Evolutionary conservation across 2,329 filamentous ascomycete species (phyloP).

Genomic region (Pseudogymnoascus sp.): DNA sequence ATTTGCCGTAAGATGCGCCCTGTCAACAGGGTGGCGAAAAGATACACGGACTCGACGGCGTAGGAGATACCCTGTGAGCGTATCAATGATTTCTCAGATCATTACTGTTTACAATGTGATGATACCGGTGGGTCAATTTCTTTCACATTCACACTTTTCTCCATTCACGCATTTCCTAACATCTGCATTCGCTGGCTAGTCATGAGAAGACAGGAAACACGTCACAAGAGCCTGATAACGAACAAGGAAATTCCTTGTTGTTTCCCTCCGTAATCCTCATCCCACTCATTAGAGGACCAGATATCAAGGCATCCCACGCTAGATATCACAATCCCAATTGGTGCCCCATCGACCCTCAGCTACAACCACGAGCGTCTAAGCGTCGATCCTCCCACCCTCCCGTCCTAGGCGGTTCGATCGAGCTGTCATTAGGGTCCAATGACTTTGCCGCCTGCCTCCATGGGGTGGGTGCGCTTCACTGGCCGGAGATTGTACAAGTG

Average conservation of each 20-base stretch:
- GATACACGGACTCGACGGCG: neutral
- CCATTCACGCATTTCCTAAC: neutral
- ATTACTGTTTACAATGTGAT: neutral
- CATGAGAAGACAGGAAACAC: neutral
- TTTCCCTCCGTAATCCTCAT: neutral
- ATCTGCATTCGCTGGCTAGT: neutral
- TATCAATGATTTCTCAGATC: neutral
- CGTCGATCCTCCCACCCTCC: neutral
- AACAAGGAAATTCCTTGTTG: neutral
- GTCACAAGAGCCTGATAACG: neutral
- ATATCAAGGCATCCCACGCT: neutral
- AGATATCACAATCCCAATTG: neutral
- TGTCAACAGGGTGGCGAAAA: neutral
- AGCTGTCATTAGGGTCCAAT: conserved; percentile 5
- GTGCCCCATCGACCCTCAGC: neutral
- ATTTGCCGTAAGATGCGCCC: neutral
- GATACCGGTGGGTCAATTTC: neutral
- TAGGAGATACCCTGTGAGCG: neutral
- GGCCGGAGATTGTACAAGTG: neutral
- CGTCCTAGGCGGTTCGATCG: neutral
- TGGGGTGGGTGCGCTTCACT: neutral
- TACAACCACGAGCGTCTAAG: neutral
- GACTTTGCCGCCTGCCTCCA: neutral
- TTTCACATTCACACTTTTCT: neutral
- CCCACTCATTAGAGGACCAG: neutral